Base-by-base conservation (phyloP, 1,284 basidiomycete genomes). In the Cutaneotrichosporon sp. region DNA sequence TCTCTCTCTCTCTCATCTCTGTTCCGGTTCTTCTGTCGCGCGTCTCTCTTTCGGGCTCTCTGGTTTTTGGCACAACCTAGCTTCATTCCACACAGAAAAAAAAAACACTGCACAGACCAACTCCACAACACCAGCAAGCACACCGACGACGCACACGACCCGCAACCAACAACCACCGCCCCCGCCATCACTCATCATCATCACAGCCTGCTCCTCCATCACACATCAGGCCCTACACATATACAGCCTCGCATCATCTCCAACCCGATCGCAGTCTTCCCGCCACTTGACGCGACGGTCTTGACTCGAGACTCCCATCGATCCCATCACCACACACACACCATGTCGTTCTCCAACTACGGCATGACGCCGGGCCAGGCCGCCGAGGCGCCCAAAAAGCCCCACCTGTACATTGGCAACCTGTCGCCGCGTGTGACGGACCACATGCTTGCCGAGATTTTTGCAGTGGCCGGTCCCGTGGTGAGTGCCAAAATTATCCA, bases 401-500 rank as follows among this genome's bases (percentile, higher is more conserved):
- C 92, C 63, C 91, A 97, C 78, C 85, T 97, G 65, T 97, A 97
- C 76, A 89, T 97, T 75, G 94, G 94, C 62, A 97, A 97, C 76
- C 80, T 98, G 72, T 90, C 88, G 64, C 88, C 91, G 56, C 84
- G 90, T 46, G 93, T 97, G 51, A 79, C 77, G 41, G 80, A 76
- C 58, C 65, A 68, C 52, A 76, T 93, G 86, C 85, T 97, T 69
- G 90, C 87, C 45, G 91, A 96, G 77, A 94, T 96, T 65, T 96
- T 96, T 74, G 89, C 89, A 68, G 90, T 96, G 66, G 89, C 90
- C 68, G 93, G 93, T 38, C 85, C 88, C 56, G 91, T 97, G 59
- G 89, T 93, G 75, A 88, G 90, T 68, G 93, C 96, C 74, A 97
- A 97, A 84, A 97, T 98, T 74, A 96, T 98, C 72, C 91, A 92